These are phyloP conservation scores for Knufia fluminis DNA, from an alignment of 2,329 filamentous ascomycete species.

Conservation along the genomic window DNA sequence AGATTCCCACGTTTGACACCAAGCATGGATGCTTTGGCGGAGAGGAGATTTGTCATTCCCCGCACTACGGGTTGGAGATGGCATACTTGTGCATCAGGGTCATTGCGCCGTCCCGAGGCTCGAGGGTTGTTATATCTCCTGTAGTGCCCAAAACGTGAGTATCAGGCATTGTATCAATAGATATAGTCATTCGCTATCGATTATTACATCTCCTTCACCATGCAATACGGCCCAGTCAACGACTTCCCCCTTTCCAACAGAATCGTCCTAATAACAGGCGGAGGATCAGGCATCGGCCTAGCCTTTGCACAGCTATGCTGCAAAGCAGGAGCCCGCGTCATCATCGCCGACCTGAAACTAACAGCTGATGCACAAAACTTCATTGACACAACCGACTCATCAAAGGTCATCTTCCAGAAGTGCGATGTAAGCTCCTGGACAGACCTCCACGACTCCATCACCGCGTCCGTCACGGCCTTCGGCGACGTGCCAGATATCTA, in stretches of 20 bases:
- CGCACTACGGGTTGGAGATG: too few relatives aligned
- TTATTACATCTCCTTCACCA: neutral
- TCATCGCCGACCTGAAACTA: constrained; percentile 37
- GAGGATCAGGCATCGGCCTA: constrained; percentile 43
- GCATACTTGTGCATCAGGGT: too few relatives aligned
- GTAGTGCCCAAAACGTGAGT: too few relatives aligned
- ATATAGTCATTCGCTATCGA: too few relatives aligned
- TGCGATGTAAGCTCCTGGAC: constrained; percentile 43
- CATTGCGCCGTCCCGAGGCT: too few relatives aligned
- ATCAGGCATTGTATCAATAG: too few relatives aligned
- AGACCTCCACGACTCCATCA: constrained; percentile 42
- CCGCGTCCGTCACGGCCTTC: constrained; percentile 37
- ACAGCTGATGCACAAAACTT: constrained; percentile 36
- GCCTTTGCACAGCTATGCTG: constrained; percentile 35
- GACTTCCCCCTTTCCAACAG: constrained; percentile 26
- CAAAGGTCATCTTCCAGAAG: constrained; percentile 34
- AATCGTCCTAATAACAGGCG: constrained; percentile 47
- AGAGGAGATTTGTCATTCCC: too few relatives aligned
- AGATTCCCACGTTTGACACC: too few relatives aligned
- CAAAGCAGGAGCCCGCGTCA: constrained; percentile 37
- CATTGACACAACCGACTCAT: constrained; percentile 25
- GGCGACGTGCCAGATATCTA: constrained; percentile 21
- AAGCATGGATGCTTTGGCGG: too few relatives aligned
- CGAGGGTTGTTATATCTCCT: too few relatives aligned
- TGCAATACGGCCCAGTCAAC: constrained; percentile 7